These are phyloP conservation scores for Dendrostoma leiphaemia DNA, from an alignment of 2,329 filamentous ascomycete species.

Conservation along the genomic window DNA sequence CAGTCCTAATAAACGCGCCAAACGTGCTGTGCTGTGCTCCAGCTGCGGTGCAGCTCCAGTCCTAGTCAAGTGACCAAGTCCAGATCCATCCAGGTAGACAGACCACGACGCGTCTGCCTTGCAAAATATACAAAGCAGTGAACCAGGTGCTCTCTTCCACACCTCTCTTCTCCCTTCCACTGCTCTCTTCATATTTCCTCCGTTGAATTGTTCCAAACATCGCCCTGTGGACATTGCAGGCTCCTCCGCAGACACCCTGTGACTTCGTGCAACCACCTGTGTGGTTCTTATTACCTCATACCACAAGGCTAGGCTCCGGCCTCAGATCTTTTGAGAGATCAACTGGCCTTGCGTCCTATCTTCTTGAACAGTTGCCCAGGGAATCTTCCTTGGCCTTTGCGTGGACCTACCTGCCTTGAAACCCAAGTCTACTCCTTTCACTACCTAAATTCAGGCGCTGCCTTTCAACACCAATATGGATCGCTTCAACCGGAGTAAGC, in stretches of 20 bases:
- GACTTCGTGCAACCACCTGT: background rate
- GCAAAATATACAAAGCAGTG: too few relatives aligned
- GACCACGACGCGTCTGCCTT: background rate
- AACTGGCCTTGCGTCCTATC: slow-evolving; percentile 1
- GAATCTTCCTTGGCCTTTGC: too few relatives aligned
- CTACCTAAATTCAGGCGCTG: background rate
- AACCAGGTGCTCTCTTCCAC: background rate
- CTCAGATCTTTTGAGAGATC: slow-evolving; percentile 3
- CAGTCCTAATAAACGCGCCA: too few relatives aligned
- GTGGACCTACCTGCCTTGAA: too few relatives aligned
- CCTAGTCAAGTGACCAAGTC: too few relatives aligned
- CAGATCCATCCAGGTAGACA: background rate
- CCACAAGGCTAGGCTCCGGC: background rate
- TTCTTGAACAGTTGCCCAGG: too few relatives aligned
- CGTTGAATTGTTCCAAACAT: background rate
- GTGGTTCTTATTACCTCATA: background rate
- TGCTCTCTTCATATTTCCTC: too few relatives aligned
- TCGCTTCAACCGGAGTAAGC: slow-evolving; percentile 16
- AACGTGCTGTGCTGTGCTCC: too few relatives aligned
- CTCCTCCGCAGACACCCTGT: slow-evolving; percentile 7
- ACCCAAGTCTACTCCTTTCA: too few relatives aligned
- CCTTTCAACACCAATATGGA: slow-evolving; percentile 10
- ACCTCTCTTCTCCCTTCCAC: background rate
- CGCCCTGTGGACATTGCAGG: background rate
- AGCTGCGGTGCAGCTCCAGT: too few relatives aligned